These are phyloP conservation scores for Coniochaeta sp. DNA, from an alignment of 2,329 filamentous ascomycete species.

Conservation along the genomic window DNA sequence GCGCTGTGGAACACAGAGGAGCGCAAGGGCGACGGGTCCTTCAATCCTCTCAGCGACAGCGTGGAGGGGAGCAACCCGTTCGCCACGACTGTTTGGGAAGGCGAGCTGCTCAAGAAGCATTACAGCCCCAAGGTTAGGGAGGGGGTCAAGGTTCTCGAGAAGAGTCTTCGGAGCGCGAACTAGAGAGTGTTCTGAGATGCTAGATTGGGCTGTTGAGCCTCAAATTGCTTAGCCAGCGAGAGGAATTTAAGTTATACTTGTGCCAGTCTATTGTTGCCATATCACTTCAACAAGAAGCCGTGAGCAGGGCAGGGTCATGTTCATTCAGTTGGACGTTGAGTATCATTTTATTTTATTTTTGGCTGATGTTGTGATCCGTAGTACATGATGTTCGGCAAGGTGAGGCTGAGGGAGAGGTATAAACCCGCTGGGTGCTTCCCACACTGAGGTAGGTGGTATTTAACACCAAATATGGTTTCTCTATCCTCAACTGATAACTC, in stretches of 20 bases:
- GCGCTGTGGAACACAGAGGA: constrained; percentile 95
- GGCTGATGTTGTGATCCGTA: background rate
- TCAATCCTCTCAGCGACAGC: constrained; percentile 63
- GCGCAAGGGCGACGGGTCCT: constrained; percentile 82
- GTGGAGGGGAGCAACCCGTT: constrained; percentile 88
- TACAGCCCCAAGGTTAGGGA: constrained; percentile 83
- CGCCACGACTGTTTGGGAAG: constrained; percentile 87
- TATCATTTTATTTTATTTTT: background rate
- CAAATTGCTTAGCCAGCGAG: background rate
- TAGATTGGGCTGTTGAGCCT: background rate
- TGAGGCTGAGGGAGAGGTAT: background rate
- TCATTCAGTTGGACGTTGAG: background rate
- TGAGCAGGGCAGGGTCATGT: background rate
- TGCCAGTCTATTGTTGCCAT: background rate
- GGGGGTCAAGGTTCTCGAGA: constrained; percentile 62
- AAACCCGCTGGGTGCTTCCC: background rate
- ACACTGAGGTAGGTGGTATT: background rate
- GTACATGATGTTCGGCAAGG: background rate
- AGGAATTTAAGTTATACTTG: background rate
- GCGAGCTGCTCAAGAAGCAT: constrained; percentile 76
- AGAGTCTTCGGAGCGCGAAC: constrained; percentile 37
- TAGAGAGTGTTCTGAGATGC: too few relatives aligned
- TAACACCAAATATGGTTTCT: background rate
- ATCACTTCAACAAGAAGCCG: background rate
- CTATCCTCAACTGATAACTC: background rate